Conservation (phyloP, 2,329 filamentous ascomycete species). For the Dothideomycetes sp. region DNA sequence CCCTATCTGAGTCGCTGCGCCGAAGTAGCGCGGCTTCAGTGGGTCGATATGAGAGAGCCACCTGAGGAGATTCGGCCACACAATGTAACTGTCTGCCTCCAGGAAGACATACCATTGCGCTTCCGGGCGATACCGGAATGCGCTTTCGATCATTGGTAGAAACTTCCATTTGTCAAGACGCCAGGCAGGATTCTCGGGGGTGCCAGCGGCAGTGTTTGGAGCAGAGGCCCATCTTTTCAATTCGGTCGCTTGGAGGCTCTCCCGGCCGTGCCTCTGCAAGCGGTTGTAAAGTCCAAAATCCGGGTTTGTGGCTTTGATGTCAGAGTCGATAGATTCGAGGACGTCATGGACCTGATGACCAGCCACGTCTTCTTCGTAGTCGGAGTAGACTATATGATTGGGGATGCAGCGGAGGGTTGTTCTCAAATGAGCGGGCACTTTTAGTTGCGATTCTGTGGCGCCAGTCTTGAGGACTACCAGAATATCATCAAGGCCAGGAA, state of each 20-base stretch:
- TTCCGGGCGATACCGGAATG: slow-evolving; percentile 24
- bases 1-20: slow-evolving; percentile 25
- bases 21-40: slow-evolving; percentile 28
- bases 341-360: slow-evolving; percentile 22
- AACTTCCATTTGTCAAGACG: slow-evolving; percentile 41
- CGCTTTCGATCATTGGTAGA: slow-evolving; percentile 34
- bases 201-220: slow-evolving; percentile 10
- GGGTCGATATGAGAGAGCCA: slow-evolving; percentile 28
- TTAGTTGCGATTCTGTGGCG: slow-evolving; percentile 19
- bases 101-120: slow-evolving; percentile 50
- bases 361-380: slow-evolving; percentile 23
- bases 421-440: slow-evolving; percentile 19
- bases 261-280: slow-evolving; percentile 12
- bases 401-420: slow-evolving; percentile 24
- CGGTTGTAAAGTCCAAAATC: slow-evolving; percentile 19
- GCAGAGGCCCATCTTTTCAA: slow-evolving; percentile 9
- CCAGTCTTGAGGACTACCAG: slow-evolving; percentile 38
- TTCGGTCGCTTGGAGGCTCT: slow-evolving; percentile 11
- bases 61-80: slow-evolving; percentile 36
- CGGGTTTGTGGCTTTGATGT: slow-evolving; percentile 10
- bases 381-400: slow-evolving; percentile 25
- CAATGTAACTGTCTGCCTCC: slow-evolving; percentile 46
- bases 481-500: slow-evolving; percentile 31
- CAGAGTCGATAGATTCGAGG: slow-evolving; percentile 11
- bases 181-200: slow-evolving; percentile 20